Evolutionary conservation across 2,329 filamentous ascomycete genomes (phyloP).

Genomic region (Myriosclerotinia scirpicola): DNA sequence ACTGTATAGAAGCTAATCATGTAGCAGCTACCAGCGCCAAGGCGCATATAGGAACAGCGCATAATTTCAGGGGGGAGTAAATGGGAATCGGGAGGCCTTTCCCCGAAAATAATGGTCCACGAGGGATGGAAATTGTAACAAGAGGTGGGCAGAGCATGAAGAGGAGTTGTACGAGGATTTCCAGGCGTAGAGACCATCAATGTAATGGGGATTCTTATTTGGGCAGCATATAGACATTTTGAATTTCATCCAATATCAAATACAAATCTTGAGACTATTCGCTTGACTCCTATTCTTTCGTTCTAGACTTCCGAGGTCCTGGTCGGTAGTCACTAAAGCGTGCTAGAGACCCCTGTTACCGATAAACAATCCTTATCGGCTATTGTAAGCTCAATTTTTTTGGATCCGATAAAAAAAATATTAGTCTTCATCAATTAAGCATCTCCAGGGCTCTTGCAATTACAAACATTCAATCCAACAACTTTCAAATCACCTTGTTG

Average conservation of each 20-base stretch:
- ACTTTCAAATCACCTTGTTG: background rate
- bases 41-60: background rate
- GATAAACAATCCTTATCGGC: conserved; percentile 29
- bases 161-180: background rate
- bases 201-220: background rate
- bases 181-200: background rate
- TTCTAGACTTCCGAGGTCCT: background rate
- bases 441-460: background rate
- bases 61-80: background rate
- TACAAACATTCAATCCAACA: conserved; percentile 7
- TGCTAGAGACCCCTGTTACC: conserved; percentile 7
- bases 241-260: background rate
- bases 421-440: conserved; percentile 16
- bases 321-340: background rate
- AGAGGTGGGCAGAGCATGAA: background rate
- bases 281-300: conserved; percentile 3
- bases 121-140: background rate
- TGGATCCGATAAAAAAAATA: conserved; percentile 22
- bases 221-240: conserved; percentile 9
- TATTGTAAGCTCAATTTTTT: conserved; percentile 26
- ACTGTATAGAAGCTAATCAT: background rate
- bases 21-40: conserved; percentile 6
- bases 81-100: background rate
- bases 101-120: background rate
- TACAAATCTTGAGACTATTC: background rate